Evolutionary conservation across 2,329 filamentous ascomycete species (phyloP), one percentile per base, ranked within the genome.

Genomic region (Knufia petricola): DNA sequence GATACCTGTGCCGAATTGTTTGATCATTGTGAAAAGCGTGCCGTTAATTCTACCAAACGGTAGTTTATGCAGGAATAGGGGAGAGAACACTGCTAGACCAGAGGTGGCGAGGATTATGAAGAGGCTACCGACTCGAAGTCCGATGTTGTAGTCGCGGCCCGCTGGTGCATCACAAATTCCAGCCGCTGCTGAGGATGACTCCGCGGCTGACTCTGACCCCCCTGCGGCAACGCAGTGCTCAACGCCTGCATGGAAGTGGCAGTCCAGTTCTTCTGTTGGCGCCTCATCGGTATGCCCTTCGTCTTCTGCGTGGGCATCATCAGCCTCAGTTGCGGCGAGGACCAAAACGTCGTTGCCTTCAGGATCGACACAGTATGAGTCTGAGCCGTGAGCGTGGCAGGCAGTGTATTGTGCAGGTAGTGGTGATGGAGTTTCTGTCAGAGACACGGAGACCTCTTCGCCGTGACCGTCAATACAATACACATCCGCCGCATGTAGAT

Each of bases 61-160:
- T 48, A 81, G 72, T 10, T 72, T 74, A 2, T 74, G 71, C 19
- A 85, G 66, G 17, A 86, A 58, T 38, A 88, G 81, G 0, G 85
- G 85, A 0, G 69, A 68, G 59, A 83, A 85, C 13, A 85, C 82
- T 46, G 81, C 84, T 20, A 87, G 71, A 0, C 74, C 72, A 56
- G 83, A 85, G 1, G 84, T 85, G 0, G 70, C 74, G 1, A 88
- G 69, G 39, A 88, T 78, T 28, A 80, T 83, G 59, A 88, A 88
- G 17, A 88, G 66, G 0, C 86, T 74, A 1, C 84, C 85, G 44
- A 87, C 72, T 7, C 85, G 76, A 2, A 88, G 70, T 1, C 72
- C 71, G 17, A 87, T 70, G 57, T 88, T 78, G 66, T 87, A 88
- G 26, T 77, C 68, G 47, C 55, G 51, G 28, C n/a, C 17, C 13